phyloP scores from a whole-genome alignment of 306 rosid species.

The Potentilla sterilis region DNA sequence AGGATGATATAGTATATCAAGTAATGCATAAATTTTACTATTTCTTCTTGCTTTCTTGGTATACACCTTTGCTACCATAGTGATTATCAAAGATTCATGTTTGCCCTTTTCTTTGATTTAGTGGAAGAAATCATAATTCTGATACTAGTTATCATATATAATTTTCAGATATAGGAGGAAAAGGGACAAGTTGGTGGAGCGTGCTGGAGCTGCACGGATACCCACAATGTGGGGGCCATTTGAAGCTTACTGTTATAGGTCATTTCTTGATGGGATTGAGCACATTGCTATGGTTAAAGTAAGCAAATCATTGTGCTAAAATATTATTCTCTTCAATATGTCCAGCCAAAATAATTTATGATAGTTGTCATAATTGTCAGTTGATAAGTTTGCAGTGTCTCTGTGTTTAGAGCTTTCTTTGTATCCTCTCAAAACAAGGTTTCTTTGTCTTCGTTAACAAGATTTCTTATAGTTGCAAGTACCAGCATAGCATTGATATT shows the following conservation, averaged over 20 bases:
- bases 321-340: background rate
- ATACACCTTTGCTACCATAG: background rate
- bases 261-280: conserved; percentile 83
- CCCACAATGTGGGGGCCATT: conserved; percentile 98
- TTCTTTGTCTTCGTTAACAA: background rate
- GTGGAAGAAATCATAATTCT: background rate
- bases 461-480: background rate
- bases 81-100: background rate
- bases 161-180: conserved; percentile 85
- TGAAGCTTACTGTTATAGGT: conserved; percentile 70
- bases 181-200: conserved; percentile 68
- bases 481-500: background rate
- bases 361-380: background rate
- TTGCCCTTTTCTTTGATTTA: background rate
- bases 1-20: background rate
- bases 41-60: background rate
- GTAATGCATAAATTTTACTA: conserved; percentile 2
- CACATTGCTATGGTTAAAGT: conserved; percentile 99
- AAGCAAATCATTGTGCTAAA: conserved; percentile 20
- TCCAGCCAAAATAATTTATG: background rate
- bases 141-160: conserved; percentile 10
- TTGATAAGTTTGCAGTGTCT: background rate
- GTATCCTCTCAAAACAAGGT: background rate
- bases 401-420: background rate
- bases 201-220: conserved; percentile 65